Evolutionary conservation across 2,329 filamentous ascomycete genomes (phyloP), one percentile per base, ranked within the genome.

Genomic region (Sphaerostilbella broomeana): DNA sequence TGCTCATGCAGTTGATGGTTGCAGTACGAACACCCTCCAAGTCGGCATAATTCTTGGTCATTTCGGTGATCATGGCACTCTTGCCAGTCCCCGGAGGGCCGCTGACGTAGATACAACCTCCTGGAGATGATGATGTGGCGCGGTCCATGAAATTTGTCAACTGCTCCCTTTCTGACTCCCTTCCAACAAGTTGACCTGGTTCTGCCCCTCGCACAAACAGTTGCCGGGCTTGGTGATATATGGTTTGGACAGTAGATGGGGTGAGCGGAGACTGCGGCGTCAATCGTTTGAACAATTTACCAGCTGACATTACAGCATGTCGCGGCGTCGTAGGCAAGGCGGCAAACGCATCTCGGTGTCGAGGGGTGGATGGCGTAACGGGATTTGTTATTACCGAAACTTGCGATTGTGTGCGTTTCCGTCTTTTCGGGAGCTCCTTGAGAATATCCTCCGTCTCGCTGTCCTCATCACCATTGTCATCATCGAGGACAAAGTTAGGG

Each of bases 81-180:
- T 98, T 98, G 39, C 92, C 92, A 0, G 92, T 98, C 9, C 92
- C 92, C 2, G 92, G 92, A 4, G 92, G 92, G 0, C 92, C 92
- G 51, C 89, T 95, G 50, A 98, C 83, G 58, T 98, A 98, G 36
- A 95, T 74, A 56, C 90, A 97, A 38, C 89, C 88, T 38, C 81
- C 80, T 3, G 73, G 75, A 9, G 68, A 69, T 13, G 75, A 61
- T 7, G 74, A 68, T 5, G 81, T 66, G 50, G 79, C 78, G 35
- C 74, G 72, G 26, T 75, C 67, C 35, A 95, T 71, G 56, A 95
- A 95, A 0, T 57, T 61, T 10, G 69, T 66, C 22, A 97, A 66
- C 47, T 88, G 80, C 11, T 72, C 66, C 27, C 75, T 69, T 55
- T 82, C 69, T 55, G 74, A 65, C 20, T 94, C 86, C 31, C 89